Evolutionary conservation across 106 monocot genomes (phyloP).

Genomic region (Acanthochlamys bracteata): DNA sequence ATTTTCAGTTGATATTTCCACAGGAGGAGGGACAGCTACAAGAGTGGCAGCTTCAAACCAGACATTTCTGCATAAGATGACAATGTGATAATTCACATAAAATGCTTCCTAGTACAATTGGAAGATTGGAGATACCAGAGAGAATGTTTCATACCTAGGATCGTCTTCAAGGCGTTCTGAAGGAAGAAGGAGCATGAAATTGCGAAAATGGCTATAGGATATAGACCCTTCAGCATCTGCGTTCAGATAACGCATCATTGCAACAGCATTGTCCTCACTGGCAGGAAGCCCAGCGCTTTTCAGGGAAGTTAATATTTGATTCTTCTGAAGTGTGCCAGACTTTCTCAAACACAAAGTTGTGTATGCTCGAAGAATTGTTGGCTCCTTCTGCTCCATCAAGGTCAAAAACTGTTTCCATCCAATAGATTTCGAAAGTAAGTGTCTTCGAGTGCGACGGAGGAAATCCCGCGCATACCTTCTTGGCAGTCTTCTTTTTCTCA

Average conservation of each 20-base stretch:
- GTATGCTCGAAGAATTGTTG: conserved; percentile 88
- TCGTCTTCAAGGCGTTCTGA: conserved; percentile 93
- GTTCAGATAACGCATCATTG: conserved; percentile 93
- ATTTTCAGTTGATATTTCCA: conserved; percentile 52
- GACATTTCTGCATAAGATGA: conserved; percentile 26
- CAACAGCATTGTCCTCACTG: conserved; percentile 85
- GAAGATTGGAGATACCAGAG: neutral
- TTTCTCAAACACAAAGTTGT: conserved; percentile 95
- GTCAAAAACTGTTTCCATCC: conserved; percentile 93
- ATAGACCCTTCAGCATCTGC: conserved; percentile 66
- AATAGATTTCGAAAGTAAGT: conserved; percentile 91
- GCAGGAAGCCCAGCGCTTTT: conserved; percentile 90
- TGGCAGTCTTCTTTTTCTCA: conserved; percentile 85
- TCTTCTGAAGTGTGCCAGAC: conserved; percentile 89
- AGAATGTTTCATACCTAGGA: conserved; percentile 49
- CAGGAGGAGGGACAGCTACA: conserved; percentile 51
- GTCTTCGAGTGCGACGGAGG: conserved; percentile 59
- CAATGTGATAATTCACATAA: neutral
- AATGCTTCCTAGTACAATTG: neutral
- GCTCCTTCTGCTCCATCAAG: conserved; percentile 93
- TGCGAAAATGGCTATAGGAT: conserved; percentile 94
- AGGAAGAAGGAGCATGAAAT: conserved; percentile 97
- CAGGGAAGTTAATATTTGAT: conserved; percentile 85
- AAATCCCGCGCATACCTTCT: conserved; percentile 74
- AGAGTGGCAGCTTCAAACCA: conserved; percentile 71